phyloP scores from a whole-genome alignment of 257 asterid genomes.

The Sherardia arvensis region DNA sequence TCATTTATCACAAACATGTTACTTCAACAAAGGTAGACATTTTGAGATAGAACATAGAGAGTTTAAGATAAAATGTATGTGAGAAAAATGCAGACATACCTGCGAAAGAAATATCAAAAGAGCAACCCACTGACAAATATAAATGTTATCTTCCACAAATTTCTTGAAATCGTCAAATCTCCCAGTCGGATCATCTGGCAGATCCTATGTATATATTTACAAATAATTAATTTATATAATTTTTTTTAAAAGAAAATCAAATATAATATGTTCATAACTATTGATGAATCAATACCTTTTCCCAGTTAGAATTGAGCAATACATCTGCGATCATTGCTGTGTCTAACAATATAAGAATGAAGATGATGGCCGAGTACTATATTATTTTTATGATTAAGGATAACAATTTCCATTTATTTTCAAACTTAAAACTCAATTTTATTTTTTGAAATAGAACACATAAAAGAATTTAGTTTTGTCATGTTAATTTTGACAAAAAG shows the following conservation, averaged over 20 bases:
- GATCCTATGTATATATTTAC: slow-evolving; percentile 18
- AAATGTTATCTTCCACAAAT: slow-evolving; percentile 27
- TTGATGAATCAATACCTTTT: too few relatives aligned
- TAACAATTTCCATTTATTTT: not conserved
- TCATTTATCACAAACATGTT: too few relatives aligned
- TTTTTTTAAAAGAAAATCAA: too few relatives aligned
- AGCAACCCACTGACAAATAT: slow-evolving; percentile 28
- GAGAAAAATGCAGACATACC: slow-evolving; percentile 13
- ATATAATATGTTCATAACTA: too few relatives aligned
- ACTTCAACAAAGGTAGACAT: too few relatives aligned
- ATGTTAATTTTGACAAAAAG: not conserved
- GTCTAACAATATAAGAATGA: slow-evolving; percentile 37
- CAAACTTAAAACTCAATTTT: not conserved
- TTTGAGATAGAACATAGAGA: too few relatives aligned
- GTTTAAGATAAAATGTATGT: too few relatives aligned
- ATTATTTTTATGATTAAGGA: slow-evolving; percentile 32
- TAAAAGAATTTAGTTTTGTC: too few relatives aligned
- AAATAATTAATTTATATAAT: too few relatives aligned
- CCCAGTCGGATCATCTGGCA: slow-evolving; percentile 33
- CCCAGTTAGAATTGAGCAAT: slow-evolving; percentile 35
- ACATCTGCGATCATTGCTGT: slow-evolving; percentile 30
- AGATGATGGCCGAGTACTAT: slow-evolving; percentile 35
- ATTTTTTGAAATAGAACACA: not conserved
- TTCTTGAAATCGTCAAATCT: slow-evolving; percentile 31
- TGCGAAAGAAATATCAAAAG: slow-evolving; percentile 31